These are phyloP conservation scores for Gigaspora rosea DNA, from an alignment of 192 early-diverging fungal species.

Conservation along the genomic window DNA sequence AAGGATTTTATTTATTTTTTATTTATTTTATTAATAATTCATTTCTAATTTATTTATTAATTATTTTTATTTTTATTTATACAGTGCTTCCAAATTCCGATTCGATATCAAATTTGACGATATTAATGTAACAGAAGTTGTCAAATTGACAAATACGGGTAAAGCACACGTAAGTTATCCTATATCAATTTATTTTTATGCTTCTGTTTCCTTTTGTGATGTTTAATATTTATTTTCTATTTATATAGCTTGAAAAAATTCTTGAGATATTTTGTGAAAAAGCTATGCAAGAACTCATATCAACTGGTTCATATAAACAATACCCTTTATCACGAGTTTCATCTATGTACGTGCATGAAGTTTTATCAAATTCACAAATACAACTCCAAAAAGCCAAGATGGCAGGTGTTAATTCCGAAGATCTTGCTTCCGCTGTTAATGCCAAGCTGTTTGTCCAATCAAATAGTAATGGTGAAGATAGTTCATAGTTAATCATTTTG, in stretches of 20 bases:
- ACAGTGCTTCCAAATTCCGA: slow-evolving; percentile 60
- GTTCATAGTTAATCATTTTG: too few species aligned
- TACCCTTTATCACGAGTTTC: slow-evolving; percentile 24
- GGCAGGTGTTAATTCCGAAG: too few species aligned
- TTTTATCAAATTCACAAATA: slow-evolving; percentile 15
- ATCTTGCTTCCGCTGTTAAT: too few species aligned
- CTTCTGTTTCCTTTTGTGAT: neutral
- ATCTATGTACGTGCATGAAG: slow-evolving; percentile 24
- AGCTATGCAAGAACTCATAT: slow-evolving; percentile 33
- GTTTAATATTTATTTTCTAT: neutral
- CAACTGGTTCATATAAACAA: slow-evolving; percentile 20
- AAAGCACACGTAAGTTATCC: slow-evolving; percentile 39
- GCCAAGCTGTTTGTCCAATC: too few species aligned
- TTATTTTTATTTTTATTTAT: neutral
- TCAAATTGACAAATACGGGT: slow-evolving; percentile 47
- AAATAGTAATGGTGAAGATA: too few species aligned
- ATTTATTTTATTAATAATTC: neutral
- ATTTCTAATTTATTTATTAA: too few species aligned
- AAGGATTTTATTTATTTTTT: slow-evolving; percentile 27
- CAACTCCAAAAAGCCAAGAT: neutral
- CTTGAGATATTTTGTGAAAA: slow-evolving; percentile 31
- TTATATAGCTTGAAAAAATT: slow-evolving; percentile 19
- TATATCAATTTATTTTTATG: too few species aligned
- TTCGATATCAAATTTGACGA: slow-evolving; percentile 50
- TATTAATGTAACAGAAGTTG: slow-evolving; percentile 55